phyloP scores from a whole-genome alignment of 805 yeast species.

The Metschnikowia sp. region DNA sequence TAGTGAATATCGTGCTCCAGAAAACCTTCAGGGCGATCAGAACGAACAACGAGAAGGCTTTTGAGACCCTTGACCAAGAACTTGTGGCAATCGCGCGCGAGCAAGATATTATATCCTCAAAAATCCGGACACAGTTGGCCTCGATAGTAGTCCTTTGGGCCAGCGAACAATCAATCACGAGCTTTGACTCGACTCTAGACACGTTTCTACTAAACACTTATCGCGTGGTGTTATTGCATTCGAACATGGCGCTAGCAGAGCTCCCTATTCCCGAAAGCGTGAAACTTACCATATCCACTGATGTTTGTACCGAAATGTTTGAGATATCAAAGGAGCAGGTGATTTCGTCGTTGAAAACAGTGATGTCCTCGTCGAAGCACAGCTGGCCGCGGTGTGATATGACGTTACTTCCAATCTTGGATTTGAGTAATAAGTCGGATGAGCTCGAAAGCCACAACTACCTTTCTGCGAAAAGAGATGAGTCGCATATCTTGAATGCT shows the following conservation, averaged over 20 bases:
- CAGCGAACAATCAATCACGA: not conserved
- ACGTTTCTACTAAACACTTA: slow-evolving; percentile 21
- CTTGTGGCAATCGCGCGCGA: slow-evolving; percentile 15
- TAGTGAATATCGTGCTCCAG: slow-evolving; percentile 21
- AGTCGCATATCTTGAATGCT: slow-evolving; percentile 8
- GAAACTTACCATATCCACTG: slow-evolving; percentile 26
- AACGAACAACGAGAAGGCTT: not conserved
- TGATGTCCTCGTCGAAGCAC: slow-evolving; percentile 30
- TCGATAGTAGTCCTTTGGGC: slow-evolving; percentile 17
- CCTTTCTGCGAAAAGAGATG: slow-evolving; percentile 10
- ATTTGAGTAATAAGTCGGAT: slow-evolving; percentile 30
- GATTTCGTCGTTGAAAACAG: slow-evolving; percentile 14
- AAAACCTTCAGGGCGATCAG: slow-evolving; percentile 14
- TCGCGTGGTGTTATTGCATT: slow-evolving; percentile 8
- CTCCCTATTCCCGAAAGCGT: slow-evolving; percentile 16
- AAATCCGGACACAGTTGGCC: slow-evolving; percentile 19
- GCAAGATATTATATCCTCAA: slow-evolving; percentile 17
- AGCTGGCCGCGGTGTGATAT: slow-evolving; percentile 37
- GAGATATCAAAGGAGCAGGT: slow-evolving; percentile 14
- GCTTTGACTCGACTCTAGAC: slow-evolving; percentile 17
- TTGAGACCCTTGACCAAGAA: slow-evolving; percentile 2
- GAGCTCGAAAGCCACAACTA: slow-evolving; percentile 32
- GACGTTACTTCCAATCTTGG: slow-evolving; percentile 36
- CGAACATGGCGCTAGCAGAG: slow-evolving; percentile 1
- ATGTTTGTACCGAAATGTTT: slow-evolving; percentile 34